These are phyloP conservation scores for Gracilaria domingensis DNA, from an alignment of 23 red algal species.

Conservation along the genomic window DNA sequence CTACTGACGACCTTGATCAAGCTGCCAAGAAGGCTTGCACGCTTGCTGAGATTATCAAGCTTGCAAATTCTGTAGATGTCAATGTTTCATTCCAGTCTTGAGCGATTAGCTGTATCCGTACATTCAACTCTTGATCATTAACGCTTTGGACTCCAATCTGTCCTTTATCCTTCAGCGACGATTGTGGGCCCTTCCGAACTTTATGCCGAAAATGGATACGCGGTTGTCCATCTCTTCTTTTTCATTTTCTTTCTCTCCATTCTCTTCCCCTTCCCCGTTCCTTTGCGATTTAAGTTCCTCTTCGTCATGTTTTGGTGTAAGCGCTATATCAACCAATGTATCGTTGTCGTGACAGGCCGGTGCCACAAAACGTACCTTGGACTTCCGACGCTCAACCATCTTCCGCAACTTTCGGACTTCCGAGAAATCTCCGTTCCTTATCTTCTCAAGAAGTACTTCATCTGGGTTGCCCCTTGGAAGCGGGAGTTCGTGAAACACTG, in stretches of 20 bases:
- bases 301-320: constrained; percentile 30
- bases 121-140: constrained; percentile 1
- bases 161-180: neutral
- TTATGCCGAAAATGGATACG: constrained; percentile 34
- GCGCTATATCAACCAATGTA: constrained; percentile 7
- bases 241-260: neutral
- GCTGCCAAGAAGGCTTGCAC: constrained; percentile 87
- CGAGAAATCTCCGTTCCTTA: constrained; percentile 43
- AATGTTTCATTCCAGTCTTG: constrained; percentile 70
- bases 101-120: neutral
- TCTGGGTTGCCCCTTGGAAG: neutral
- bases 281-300: neutral
- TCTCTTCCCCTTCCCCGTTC: neutral
- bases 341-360: constrained; percentile 23
- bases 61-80: constrained; percentile 71
- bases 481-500: constrained; percentile 51
- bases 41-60: constrained; percentile 72
- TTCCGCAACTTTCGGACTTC: constrained; percentile 48
- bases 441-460: constrained; percentile 32
- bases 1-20: constrained; percentile 93
- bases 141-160: neutral
- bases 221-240: neutral
- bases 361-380: constrained; percentile 43
- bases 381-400: constrained; percentile 29
- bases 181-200: constrained; percentile 10